Base-by-base conservation (phyloP, 2,329 filamentous ascomycete species). In the Hymenoscyphus salicellus region DNA sequence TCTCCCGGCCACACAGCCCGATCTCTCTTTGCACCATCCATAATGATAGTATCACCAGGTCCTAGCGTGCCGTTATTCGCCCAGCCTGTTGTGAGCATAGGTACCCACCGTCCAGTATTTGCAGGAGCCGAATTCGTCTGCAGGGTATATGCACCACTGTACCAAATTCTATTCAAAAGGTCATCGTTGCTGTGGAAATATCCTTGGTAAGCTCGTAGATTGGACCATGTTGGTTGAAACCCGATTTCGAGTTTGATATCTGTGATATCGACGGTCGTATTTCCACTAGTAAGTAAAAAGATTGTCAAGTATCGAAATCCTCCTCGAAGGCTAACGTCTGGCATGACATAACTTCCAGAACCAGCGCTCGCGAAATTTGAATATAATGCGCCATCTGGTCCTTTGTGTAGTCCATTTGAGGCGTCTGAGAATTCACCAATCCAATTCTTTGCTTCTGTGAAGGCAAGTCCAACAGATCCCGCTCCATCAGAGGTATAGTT, bases 1-100 rank as follows among this genome's bases (percentile, higher is more conserved):
- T 88, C 86, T 1, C 86, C 85, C 16, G 85, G 82, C 84, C 85
- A 88, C 1, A 88, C 82, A 33, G 85, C 76, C 5, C 84, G 79
- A 70, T 87, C 85, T 58, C 85, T 79, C 70, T 87, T 87, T 0
- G 84, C 83, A 17, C 85, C 85, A 72, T 87, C 85, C 0, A 73
- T 72, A 62, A 74, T 75, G 2, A 72, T 69, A 30, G 70, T 72
- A 56, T 68, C 66, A 3, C 71, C 71, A 77, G 79, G 68, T 6
- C 71, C 70, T 32, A 71, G 60, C 16, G 64, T 68, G 8, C 66
- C 63, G 75, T 78, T 65, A 79, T 81, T 78, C 7, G 81, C 65
- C 1, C 79, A 80, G 7, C 71, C 73, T 33, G 58, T 66, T 4
- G 49, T 60, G 1, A 75, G 63, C n/a, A 71, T 65, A 20, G 75